Percentiles rank a stretch among this genome's conserved stretches.
These are phyloP conservation scores for Fraxinus sp. DNA, from an alignment of 305 asterid species.

Conservation along the genomic window DNA sequence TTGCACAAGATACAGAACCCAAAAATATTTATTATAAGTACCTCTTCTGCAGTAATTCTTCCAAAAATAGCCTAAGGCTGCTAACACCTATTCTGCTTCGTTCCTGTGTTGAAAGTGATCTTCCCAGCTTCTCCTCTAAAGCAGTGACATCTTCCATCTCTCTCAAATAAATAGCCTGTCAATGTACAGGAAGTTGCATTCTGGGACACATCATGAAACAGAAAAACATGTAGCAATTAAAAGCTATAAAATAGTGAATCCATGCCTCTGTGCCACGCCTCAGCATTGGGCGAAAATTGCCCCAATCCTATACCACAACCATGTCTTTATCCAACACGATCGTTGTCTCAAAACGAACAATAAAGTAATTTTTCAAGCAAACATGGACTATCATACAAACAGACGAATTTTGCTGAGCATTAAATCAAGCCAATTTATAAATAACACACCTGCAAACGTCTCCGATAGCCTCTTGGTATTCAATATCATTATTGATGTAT, in stretches of 20 bases:
- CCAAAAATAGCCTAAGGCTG: constrained; percentile 89
- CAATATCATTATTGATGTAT: background rate
- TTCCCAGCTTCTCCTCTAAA: constrained; percentile 89
- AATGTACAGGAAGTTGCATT: constrained; percentile 22
- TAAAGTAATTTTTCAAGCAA: background rate
- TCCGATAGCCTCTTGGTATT: background rate
- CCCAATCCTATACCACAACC: constrained; percentile 7
- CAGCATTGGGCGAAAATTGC: background rate
- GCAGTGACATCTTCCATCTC: constrained; percentile 82
- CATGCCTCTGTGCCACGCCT: constrained; percentile 1
- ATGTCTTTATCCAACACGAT: constrained; percentile 23
- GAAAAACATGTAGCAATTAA: background rate
- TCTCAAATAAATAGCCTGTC: constrained; percentile 75
- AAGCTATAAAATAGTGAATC: constrained; percentile 1
- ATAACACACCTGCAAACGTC: background rate
- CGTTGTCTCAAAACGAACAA: background rate
- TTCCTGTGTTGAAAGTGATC: constrained; percentile 82
- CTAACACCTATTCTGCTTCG: constrained; percentile 85
- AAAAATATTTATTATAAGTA: constrained; percentile 24
- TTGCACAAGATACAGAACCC: background rate
- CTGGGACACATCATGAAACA: constrained; percentile 12
- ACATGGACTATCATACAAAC: background rate
- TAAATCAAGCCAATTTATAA: background rate
- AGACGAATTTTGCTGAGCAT: background rate
- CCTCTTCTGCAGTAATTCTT: constrained; percentile 89